These are phyloP conservation scores for Oenanthe javanica DNA, from an alignment of 140 eudicot genomes.

Conservation along the genomic window DNA sequence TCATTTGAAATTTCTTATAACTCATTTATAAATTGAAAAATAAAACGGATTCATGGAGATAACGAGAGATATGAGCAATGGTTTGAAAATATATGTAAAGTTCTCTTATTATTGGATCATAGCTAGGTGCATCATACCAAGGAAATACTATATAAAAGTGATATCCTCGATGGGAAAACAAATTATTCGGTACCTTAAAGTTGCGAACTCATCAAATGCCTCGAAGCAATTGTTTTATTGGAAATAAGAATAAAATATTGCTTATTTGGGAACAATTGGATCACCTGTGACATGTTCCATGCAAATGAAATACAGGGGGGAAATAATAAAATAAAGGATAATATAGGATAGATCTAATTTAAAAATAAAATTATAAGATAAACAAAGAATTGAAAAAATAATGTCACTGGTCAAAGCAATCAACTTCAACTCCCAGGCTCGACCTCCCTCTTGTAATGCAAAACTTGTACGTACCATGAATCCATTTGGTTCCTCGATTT, in stretches of 20 bases:
- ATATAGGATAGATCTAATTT: background rate
- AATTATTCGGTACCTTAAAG: no score
- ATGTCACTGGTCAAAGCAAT: background rate
- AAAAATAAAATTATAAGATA: background rate
- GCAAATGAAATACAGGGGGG: background rate
- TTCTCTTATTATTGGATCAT: no score
- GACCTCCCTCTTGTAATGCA: background rate
- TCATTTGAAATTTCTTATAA: no score
- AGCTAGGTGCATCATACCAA: no score
- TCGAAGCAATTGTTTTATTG: no score
- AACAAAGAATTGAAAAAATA: conserved; percentile 14
- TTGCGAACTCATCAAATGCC: no score
- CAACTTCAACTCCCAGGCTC: background rate
- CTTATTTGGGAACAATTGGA: background rate
- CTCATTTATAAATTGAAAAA: no score
- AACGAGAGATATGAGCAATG: no score
- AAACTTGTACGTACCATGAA: conserved; percentile 8
- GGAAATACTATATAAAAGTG: no score
- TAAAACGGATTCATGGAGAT: no score
- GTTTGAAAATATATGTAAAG: no score
- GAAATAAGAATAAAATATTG: background rate
- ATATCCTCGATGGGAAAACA: no score
- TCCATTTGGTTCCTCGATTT: conserved; percentile 12
- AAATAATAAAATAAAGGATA: background rate
- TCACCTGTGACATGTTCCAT: background rate